phyloP scores from a whole-genome alignment of 345 rosid species.

The Citrus sinensis region DNA sequence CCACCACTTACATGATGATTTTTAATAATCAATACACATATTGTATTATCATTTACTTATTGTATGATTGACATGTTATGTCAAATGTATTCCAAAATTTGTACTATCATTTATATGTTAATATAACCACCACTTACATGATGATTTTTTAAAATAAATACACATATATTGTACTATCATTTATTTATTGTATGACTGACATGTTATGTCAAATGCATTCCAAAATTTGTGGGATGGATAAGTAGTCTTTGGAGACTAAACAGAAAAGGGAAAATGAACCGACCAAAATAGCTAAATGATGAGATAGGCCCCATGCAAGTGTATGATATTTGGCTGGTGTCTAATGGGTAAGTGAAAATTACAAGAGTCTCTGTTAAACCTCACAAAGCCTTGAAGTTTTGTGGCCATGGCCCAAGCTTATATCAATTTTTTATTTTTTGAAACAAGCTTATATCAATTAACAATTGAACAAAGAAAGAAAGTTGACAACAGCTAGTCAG shows the following conservation, averaged over 20 bases:
- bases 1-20: too few species aligned
- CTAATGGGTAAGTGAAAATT: neutral
- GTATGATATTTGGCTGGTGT: constrained; percentile 28
- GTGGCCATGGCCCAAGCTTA: constrained; percentile 16
- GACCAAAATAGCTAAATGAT: neutral
- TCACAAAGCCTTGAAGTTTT: constrained; percentile 16
- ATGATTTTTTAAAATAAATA: too few species aligned
- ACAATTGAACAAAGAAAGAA: constrained; percentile 2
- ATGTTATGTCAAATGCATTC: too few species aligned
- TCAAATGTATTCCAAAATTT: too few species aligned
- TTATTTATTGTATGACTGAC: rapidly evolving
- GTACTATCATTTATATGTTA: too few species aligned
- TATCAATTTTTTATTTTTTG: neutral
- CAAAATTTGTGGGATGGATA: neutral
- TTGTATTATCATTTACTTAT: rapidly evolving
- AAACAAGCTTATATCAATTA: neutral
- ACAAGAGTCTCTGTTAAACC: constrained; percentile 18
- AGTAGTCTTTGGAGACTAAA: neutral
- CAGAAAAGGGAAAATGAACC: neutral
- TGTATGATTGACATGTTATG: too few species aligned
- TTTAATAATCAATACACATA: too few species aligned
- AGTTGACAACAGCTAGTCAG: too few species aligned
- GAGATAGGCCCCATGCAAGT: constrained; percentile 12
- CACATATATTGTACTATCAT: too few species aligned
- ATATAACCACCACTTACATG: too few species aligned